Conservation (phyloP, 1,284 basidiomycete genomes). For the Cryptococcus floricola region DNA sequence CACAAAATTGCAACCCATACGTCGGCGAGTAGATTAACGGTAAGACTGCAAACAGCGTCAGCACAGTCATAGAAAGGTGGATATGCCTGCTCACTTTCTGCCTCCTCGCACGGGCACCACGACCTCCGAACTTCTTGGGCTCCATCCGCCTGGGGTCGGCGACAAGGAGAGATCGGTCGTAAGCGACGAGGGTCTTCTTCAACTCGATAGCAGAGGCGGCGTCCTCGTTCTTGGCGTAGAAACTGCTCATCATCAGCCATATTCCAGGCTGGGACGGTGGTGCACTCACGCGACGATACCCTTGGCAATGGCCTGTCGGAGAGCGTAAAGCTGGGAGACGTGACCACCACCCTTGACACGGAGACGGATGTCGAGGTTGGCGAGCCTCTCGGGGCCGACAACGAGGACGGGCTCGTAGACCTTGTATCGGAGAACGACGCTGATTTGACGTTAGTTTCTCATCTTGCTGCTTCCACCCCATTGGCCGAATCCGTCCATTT, state of each 20-base stretch:
- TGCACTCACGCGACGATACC: constrained; percentile 77
- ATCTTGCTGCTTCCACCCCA: background rate
- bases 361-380: constrained; percentile 89
- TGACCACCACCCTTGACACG: constrained; percentile 99
- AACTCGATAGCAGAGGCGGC: constrained; percentile 93
- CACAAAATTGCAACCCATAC: background rate
- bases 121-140: constrained; percentile 98
- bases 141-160: constrained; percentile 99
- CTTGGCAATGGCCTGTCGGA: constrained; percentile 98
- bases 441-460: constrained; percentile 10
- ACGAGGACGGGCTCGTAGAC: constrained; percentile 95
- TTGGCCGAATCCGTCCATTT: background rate
- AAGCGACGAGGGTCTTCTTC: constrained; percentile 93
- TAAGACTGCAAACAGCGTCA: constrained; percentile 59
- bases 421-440: constrained; percentile 92
- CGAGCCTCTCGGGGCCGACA: constrained; percentile 78
- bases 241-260: constrained; percentile 24
- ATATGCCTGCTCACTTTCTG: constrained; percentile 60
- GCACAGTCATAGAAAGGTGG: background rate
- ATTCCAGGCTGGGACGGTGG: constrained; percentile 27
- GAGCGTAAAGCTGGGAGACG: constrained; percentile 97
- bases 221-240: constrained; percentile 98
- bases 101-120: constrained; percentile 90
- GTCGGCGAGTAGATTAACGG: constrained; percentile 61
- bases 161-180: constrained; percentile 91